phyloP scores from a whole-genome alignment of 768 basidiomycete genomes.

The Termitomyces sp. region DNA sequence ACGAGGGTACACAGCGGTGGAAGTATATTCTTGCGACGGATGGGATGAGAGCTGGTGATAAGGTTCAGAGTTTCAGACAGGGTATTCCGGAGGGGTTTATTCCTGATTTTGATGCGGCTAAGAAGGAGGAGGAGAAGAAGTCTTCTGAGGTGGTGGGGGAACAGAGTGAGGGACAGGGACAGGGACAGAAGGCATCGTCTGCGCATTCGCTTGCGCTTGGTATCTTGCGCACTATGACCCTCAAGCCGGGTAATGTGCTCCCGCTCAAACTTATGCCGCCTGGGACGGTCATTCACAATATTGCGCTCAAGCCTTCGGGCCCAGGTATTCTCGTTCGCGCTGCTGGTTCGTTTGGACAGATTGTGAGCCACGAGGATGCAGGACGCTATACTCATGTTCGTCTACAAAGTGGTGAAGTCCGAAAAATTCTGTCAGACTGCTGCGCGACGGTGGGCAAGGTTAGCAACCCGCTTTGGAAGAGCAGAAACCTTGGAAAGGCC shows the following conservation, averaged over 20 bases:
- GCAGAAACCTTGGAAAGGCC: conserved; percentile 84
- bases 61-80: conserved; percentile 80
- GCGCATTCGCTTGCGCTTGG: conserved; percentile 75
- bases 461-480: conserved; percentile 89
- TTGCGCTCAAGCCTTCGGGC: conserved; percentile 74
- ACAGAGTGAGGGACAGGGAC: conserved; percentile 3
- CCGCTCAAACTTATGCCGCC: conserved; percentile 89
- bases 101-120: conserved; percentile 42
- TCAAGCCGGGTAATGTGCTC: conserved; percentile 92
- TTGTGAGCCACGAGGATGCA: conserved; percentile 73
- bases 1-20: conserved; percentile 61
- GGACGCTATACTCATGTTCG: conserved; percentile 80
- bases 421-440: conserved; percentile 78
- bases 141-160: conserved; percentile 16
- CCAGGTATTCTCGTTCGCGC: conserved; percentile 84
- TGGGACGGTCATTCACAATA: conserved; percentile 87
- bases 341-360: conserved; percentile 82
- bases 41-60: conserved; percentile 83
- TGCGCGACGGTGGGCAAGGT: conserved; percentile 90
- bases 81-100: conserved; percentile 81
- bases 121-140: conserved; percentile 16
- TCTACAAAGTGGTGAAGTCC: conserved; percentile 90
- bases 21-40: conserved; percentile 94
- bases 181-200: conserved; percentile 28
- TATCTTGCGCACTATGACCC: conserved; percentile 76